These are phyloP conservation scores for Phaseolus lunatus DNA, from an alignment of 306 rosid genomes.

Conservation along the genomic window DNA sequence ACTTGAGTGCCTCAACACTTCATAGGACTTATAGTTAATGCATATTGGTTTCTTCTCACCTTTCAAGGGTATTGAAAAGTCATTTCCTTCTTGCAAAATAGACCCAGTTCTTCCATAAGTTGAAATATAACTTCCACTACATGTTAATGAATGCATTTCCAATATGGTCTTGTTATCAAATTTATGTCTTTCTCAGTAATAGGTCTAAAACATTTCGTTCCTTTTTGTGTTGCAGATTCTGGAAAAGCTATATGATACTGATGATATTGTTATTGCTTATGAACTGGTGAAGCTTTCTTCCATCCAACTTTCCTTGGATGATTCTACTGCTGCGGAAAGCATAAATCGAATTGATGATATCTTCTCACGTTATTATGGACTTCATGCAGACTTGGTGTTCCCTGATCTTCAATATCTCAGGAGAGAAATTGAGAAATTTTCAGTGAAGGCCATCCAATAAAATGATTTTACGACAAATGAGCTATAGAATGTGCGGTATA, in stretches of 20 bases:
- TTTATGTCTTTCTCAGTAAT: slow-evolving; percentile 8
- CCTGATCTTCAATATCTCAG: slow-evolving; percentile 62
- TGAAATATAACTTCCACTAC: not conserved
- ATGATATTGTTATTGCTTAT: slow-evolving; percentile 82
- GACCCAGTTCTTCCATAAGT: not conserved
- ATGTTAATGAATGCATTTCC: slow-evolving; percentile 31
- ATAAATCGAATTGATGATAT: slow-evolving; percentile 58
- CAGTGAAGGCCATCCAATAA: slow-evolving; percentile 31
- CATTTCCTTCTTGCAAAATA: not conserved
- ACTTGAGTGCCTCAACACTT: slow-evolving; percentile 2
- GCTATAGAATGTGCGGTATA: slow-evolving; percentile 33
- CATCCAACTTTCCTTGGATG: slow-evolving; percentile 70
- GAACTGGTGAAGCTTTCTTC: slow-evolving; percentile 90
- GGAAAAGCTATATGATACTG: slow-evolving; percentile 72
- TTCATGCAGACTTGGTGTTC: slow-evolving; percentile 63
- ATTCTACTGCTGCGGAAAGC: slow-evolving; percentile 53
- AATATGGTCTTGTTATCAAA: slow-evolving; percentile 20
- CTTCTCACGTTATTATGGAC: slow-evolving; percentile 74
- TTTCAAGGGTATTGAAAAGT: not conserved
- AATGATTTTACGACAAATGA: slow-evolving; percentile 36
- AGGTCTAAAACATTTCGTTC: slow-evolving; percentile 22
- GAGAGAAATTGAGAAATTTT: slow-evolving; percentile 48
- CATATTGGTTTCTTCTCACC: not conserved
- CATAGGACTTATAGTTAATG: not conserved
- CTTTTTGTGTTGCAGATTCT: slow-evolving; percentile 64